These are phyloP conservation scores for Boletus eberwhitei DNA, from an alignment of 768 basidiomycete genomes.

Conservation along the genomic window DNA sequence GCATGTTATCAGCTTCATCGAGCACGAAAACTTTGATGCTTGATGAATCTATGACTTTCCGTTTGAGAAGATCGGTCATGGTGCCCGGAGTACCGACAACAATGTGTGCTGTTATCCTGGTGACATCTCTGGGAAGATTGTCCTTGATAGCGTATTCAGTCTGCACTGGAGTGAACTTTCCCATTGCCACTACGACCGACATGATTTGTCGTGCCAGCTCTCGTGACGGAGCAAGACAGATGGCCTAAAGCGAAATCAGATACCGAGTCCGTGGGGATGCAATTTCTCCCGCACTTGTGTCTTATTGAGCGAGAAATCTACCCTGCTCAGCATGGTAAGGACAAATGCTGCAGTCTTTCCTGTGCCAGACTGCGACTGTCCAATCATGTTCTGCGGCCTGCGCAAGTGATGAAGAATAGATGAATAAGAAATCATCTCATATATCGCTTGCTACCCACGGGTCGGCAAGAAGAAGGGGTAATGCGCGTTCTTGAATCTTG, in stretches of 20 bases:
- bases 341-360: slow-evolving; percentile 99
- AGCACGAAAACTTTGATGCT: slow-evolving; percentile 90
- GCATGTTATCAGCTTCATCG: slow-evolving; percentile 99
- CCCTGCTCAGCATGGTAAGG: slow-evolving; percentile 92
- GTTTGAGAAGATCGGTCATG: slow-evolving; percentile 80
- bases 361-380: slow-evolving; percentile 98
- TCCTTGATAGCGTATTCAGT: slow-evolving; percentile 97
- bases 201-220: slow-evolving; percentile 98
- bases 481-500: slow-evolving; percentile 96
- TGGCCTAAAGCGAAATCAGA: slow-evolving; percentile 51
- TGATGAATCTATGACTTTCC: slow-evolving; percentile 72
- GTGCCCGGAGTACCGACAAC: slow-evolving; percentile 97
- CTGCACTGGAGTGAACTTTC: slow-evolving; percentile 89
- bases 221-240: slow-evolving; percentile 96
- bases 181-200: slow-evolving; percentile 91
- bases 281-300: slow-evolving; percentile 61
- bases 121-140: slow-evolving; percentile 61
- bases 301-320: slow-evolving; percentile 78
- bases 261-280: background rate
- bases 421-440: background rate
- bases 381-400: slow-evolving; percentile 98
- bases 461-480: slow-evolving; percentile 84
- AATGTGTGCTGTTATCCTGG: slow-evolving; percentile 78
- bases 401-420: slow-evolving; percentile 2
- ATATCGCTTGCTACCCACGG: slow-evolving; percentile 55